A percentile compares a stretch with the other conserved stretches of the same genome.
Conservation (phyloP, 805 yeast species). For the Gaillardinia entomophila region DNA sequence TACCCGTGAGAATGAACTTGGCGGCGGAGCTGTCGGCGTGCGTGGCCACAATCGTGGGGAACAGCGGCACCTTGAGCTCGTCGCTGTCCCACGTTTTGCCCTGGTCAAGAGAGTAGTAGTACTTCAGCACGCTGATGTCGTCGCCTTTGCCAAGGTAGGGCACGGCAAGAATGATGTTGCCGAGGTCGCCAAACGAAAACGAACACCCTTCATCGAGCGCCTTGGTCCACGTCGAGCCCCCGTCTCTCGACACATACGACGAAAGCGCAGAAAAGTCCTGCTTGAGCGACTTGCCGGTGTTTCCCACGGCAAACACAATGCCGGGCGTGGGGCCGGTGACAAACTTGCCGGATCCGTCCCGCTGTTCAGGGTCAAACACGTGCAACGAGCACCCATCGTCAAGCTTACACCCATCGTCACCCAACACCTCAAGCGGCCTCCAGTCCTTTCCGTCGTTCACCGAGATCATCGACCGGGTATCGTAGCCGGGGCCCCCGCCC, state of each 20-base stretch:
- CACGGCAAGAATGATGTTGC: slow-evolving; percentile 64
- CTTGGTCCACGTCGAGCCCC: slow-evolving; percentile 67
- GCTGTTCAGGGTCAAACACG: slow-evolving; percentile 22
- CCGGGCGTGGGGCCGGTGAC: slow-evolving; percentile 54
- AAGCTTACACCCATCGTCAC: slow-evolving; percentile 39
- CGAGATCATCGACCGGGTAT: slow-evolving; percentile 31
- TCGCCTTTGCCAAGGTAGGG: slow-evolving; percentile 30
- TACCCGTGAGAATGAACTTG: slow-evolving; percentile 49
- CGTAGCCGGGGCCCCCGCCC: slow-evolving; percentile 12
- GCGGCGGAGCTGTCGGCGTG: slow-evolving; percentile 68
- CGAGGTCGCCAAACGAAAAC: slow-evolving; percentile 70
- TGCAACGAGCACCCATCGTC: slow-evolving; percentile 47
- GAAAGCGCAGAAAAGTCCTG: slow-evolving; percentile 10
- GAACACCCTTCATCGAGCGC: slow-evolving; percentile 48
- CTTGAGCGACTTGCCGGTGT: slow-evolving; percentile 20
- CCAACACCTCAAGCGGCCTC: slow-evolving; percentile 40
- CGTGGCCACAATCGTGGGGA: slow-evolving; percentile 43
- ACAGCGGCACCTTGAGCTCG: slow-evolving; percentile 39
- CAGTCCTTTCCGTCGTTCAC: slow-evolving; percentile 52
- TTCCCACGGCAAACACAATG: slow-evolving; percentile 27
- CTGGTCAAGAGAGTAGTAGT: slow-evolving; percentile 61
- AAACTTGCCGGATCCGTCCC: slow-evolving; percentile 37
- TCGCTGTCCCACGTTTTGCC: slow-evolving; percentile 60
- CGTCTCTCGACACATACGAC: slow-evolving; percentile 69
- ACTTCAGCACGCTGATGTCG: slow-evolving; percentile 22